Conservation (phyloP, 169 alveolate species). For the Eimeria tenella region DNA sequence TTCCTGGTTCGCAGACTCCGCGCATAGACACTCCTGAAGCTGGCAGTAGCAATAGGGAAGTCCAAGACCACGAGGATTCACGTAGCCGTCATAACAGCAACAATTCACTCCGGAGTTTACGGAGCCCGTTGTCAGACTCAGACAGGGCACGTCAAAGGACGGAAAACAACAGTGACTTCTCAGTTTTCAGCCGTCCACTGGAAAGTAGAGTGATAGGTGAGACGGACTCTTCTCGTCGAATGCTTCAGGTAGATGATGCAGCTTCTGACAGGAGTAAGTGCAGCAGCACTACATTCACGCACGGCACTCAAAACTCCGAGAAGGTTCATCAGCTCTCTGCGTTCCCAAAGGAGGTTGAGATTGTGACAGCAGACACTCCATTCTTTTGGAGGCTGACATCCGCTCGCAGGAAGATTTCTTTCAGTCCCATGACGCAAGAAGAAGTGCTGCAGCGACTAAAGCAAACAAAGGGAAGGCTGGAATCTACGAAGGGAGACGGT, state of each 20-base stretch:
- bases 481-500: slow-evolving; percentile 38
- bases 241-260: slow-evolving; percentile 2
- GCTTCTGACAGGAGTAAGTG: slow-evolving; percentile 49
- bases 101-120: slow-evolving; percentile 2
- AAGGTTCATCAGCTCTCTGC: slow-evolving; percentile 37
- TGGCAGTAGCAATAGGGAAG: not conserved
- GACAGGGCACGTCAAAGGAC: not conserved
- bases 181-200: slow-evolving; percentile 28
- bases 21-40: not conserved
- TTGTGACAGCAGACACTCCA: slow-evolving; percentile 73
- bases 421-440: slow-evolving; percentile 71
- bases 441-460: slow-evolving; percentile 76
- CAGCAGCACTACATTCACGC: slow-evolving; percentile 13
- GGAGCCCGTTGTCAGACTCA: not conserved
- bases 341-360: slow-evolving; percentile 61
- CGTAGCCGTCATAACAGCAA: not conserved
- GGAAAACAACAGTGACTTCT: slow-evolving; percentile 9
- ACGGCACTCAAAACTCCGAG: not conserved
- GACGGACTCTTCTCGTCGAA: not conserved
- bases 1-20: slow-evolving; percentile 5
- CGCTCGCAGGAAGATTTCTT: slow-evolving; percentile 66
- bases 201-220: slow-evolving; percentile 37
- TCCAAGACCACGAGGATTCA: not conserved
- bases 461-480: slow-evolving; percentile 69
- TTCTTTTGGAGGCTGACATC: slow-evolving; percentile 71